phyloP scores from a whole-genome alignment of 179 eudicot species.

The Gypsophila paniculata region DNA sequence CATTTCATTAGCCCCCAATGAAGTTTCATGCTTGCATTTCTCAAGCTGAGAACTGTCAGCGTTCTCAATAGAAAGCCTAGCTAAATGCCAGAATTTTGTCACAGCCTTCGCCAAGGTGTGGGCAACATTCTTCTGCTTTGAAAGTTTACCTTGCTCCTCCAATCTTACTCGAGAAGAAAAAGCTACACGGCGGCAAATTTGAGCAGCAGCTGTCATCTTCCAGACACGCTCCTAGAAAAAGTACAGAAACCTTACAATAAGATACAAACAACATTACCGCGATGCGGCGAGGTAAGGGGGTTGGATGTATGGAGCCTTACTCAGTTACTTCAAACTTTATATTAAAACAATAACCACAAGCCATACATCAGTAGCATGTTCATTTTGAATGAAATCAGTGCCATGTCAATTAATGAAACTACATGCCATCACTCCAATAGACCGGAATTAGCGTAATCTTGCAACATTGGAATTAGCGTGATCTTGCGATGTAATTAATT shows the following conservation, averaged over 20 bases:
- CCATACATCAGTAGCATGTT: no score
- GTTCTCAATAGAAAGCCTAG: slow-evolving; percentile 34
- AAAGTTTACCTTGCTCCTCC: slow-evolving; percentile 38
- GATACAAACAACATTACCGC: background rate
- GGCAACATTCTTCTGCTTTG: slow-evolving; percentile 57
- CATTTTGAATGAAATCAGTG: no score
- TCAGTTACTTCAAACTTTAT: no score
- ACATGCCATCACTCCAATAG: no score
- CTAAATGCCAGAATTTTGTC: slow-evolving; percentile 76
- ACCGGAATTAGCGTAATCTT: no score
- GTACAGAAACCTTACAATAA: slow-evolving; percentile 2
- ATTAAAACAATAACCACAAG: no score
- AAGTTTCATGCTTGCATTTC: slow-evolving; percentile 22
- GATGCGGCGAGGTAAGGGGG: background rate
- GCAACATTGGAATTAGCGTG: no score
- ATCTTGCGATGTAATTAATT: no score
- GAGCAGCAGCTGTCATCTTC: slow-evolving; percentile 84
- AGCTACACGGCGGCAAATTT: slow-evolving; percentile 54
- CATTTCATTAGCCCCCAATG: slow-evolving; percentile 21
- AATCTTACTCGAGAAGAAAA: slow-evolving; percentile 49
- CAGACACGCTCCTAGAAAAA: slow-evolving; percentile 76
- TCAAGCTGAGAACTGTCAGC: slow-evolving; percentile 27
- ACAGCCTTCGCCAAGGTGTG: slow-evolving; percentile 67
- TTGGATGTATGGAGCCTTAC: no score
- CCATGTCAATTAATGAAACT: no score